A percentile compares a stretch with the other conserved stretches of the same genome.
Conservation (phyloP, 139 green algal genomes). For the Chlamydomonas schloesseri region DNA sequence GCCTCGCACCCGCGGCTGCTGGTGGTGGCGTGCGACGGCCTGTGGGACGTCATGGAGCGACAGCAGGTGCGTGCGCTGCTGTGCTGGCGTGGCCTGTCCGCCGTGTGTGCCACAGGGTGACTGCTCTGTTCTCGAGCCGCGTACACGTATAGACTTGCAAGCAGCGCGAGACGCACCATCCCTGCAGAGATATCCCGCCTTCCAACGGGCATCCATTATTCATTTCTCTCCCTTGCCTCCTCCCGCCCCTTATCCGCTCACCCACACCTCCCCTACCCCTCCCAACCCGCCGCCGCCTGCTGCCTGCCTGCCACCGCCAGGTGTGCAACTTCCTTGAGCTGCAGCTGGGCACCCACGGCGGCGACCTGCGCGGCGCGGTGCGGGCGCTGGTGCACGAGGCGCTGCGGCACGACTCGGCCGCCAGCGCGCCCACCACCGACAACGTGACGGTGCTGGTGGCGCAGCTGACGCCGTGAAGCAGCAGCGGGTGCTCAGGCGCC, state of each 20-base stretch:
- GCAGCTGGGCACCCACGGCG: not conserved
- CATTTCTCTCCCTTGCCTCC: no score
- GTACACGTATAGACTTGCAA: no score
- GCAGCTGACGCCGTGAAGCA: slow-evolving; percentile 2
- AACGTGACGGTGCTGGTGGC: slow-evolving; percentile 19
- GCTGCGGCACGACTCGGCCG: slow-evolving; percentile 17
- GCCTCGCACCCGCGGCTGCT: slow-evolving; percentile 67
- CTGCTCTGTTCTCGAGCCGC: no score
- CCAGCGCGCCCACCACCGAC: slow-evolving; percentile 1
- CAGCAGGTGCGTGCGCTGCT: not conserved
- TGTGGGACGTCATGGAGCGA: slow-evolving; percentile 76
- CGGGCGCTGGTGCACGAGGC: slow-evolving; percentile 26
- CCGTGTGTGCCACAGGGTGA: no score
- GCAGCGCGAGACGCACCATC: no score
- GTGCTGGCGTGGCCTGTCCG: no score
- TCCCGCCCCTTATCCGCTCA: no score
- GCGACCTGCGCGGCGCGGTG: slow-evolving; percentile 1
- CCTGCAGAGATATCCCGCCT: no score
- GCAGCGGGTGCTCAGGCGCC: no score
- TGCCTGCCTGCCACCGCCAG: no score
- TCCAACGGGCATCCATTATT: no score
- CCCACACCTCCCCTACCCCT: not conserved
- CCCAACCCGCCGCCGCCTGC: not conserved
- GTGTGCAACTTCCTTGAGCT: slow-evolving; percentile 27
- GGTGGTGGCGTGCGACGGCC: slow-evolving; percentile 75